phyloP scores from a whole-genome alignment of 257 asterid species.

The Gentiana macrophylla region DNA sequence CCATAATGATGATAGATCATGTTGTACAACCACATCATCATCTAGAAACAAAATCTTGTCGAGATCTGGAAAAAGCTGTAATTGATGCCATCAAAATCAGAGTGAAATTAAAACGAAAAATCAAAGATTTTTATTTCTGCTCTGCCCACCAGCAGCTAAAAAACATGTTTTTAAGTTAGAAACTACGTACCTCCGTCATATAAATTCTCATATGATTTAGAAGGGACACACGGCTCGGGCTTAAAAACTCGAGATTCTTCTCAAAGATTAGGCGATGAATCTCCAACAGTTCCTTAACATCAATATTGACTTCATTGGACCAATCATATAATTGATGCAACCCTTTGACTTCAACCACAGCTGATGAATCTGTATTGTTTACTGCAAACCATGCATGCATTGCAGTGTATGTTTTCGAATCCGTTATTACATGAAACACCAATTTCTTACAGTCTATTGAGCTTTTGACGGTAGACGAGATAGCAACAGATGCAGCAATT shows the following conservation, averaged over 20 bases:
- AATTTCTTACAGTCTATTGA: conserved; percentile 43
- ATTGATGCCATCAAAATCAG: conserved; percentile 29
- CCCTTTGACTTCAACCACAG: conserved; percentile 75
- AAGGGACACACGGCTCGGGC: conserved; percentile 61
- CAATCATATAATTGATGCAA: conserved; percentile 86
- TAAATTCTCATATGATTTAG: conserved; percentile 74
- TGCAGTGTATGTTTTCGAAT: conserved; percentile 65
- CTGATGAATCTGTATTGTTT: conserved; percentile 40
- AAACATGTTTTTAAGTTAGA: conserved; percentile 13
- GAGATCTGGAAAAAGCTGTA: conserved; percentile 81
- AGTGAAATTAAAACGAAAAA: conserved; percentile 15
- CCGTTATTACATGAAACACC: conserved; percentile 78
- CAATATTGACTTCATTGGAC: conserved; percentile 60
- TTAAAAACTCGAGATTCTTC: conserved; percentile 40
- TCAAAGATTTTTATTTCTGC: conserved; percentile 10
- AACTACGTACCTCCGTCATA: conserved; percentile 75
- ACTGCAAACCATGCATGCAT: conserved; percentile 93
- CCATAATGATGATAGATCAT: conserved; percentile 72
- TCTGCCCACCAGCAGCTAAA: conserved; percentile 13
- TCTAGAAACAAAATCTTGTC: conserved; percentile 68
- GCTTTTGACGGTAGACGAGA: conserved; percentile 50
- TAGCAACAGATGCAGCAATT: conserved; percentile 79
- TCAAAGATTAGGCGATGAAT: conserved; percentile 55
- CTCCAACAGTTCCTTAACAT: conserved; percentile 56
- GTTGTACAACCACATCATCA: conserved; percentile 79